Percentiles rank a stretch among this genome's conserved stretches.
These are phyloP conservation scores for Umbelopsis sp. DNA, from an alignment of 371 early-diverging fungal genomes.

Conservation along the genomic window DNA sequence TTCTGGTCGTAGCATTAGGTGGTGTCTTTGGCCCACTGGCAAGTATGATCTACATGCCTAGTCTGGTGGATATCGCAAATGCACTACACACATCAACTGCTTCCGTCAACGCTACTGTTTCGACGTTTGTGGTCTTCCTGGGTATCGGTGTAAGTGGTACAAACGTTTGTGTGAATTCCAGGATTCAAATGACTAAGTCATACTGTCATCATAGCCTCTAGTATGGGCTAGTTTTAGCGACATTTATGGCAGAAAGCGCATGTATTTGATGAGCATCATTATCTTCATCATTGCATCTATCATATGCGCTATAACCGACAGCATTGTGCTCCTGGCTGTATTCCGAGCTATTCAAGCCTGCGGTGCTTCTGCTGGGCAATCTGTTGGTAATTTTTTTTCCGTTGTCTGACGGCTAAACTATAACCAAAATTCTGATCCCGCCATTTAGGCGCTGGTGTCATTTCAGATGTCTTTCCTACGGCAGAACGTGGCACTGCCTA, in stretches of 20 bases:
- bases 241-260: conserved; percentile 55
- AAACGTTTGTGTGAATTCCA: background rate
- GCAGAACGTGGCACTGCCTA: conserved; percentile 34
- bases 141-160: conserved; percentile 31
- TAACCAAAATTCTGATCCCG: background rate
- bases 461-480: conserved; percentile 35
- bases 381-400: conserved; percentile 43
- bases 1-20: conserved; percentile 25
- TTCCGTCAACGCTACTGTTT: conserved; percentile 36
- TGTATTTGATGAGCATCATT: conserved; percentile 59
- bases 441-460: conserved; percentile 32
- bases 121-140: conserved; percentile 36
- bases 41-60: conserved; percentile 47
- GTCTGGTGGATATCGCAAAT: conserved; percentile 32
- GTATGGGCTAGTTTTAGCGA: conserved; percentile 73
- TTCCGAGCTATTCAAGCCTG: conserved; percentile 71
- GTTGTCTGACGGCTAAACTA: too few species aligned
- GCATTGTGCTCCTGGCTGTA: conserved; percentile 52
- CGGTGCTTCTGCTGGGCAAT: conserved; percentile 65
- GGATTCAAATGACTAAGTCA: background rate
- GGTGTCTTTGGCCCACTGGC: conserved; percentile 37
- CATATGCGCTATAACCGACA: conserved; percentile 59
- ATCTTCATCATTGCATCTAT: conserved; percentile 62
- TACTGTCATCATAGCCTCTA: conserved; percentile 42
- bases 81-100: conserved; percentile 33